phyloP scores from a whole-genome alignment of 2,329 filamentous ascomycete genomes.

The Calonectria hongkongensis region DNA sequence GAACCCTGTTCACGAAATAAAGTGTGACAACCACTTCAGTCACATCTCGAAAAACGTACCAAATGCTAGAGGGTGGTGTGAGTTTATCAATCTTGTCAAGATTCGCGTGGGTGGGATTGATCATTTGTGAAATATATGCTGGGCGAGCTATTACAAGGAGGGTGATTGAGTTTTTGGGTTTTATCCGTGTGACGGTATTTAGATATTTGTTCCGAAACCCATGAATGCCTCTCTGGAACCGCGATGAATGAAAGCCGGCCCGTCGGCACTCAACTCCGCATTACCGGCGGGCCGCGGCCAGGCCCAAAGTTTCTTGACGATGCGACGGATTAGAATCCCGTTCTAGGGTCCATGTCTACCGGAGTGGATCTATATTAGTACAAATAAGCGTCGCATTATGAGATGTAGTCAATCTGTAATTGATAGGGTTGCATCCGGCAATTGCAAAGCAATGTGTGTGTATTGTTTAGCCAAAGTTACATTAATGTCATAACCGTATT shows the following conservation, averaged over 20 bases:
- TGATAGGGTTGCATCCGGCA: not conserved
- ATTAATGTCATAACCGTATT: not conserved
- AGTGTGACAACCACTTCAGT: not conserved
- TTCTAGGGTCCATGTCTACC: not conserved
- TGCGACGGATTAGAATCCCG: too few species aligned
- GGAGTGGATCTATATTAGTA: not conserved
- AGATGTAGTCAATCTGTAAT: not conserved
- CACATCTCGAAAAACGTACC: not conserved
- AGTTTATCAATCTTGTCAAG: not conserved
- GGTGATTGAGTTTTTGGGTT: not conserved
- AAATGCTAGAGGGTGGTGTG: not conserved
- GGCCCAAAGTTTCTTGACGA: not conserved
- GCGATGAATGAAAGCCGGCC: not conserved
- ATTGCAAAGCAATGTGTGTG: not conserved
- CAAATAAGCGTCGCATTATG: not conserved
- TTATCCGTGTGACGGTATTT: not conserved
- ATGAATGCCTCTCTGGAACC: not conserved
- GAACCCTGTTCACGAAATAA: too few species aligned
- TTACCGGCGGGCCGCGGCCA: conserved; percentile 8
- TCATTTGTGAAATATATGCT: not conserved
- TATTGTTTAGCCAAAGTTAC: too few species aligned
- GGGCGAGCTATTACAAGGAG: not conserved
- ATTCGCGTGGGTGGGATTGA: not conserved
- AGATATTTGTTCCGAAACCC: not conserved
- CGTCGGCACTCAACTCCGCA: not conserved